Evolutionary conservation across 1,139 yeast species (phyloP), one percentile per base, ranked within the genome.

Genomic region (Maudiozyma humilis): DNA sequence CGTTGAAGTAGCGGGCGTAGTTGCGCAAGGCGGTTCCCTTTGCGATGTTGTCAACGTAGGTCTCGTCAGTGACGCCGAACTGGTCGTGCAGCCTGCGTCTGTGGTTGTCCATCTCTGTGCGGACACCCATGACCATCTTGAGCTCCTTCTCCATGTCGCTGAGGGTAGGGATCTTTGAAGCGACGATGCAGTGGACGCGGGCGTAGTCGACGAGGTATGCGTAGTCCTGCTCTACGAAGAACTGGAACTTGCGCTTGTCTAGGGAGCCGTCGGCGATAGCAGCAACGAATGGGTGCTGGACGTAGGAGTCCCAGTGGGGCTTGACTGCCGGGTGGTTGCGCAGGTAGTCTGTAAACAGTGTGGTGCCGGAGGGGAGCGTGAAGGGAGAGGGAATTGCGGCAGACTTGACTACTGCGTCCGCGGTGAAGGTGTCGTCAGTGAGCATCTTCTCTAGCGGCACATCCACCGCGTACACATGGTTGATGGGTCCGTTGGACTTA

Each of bases 211-310:
- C 64, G 46, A 86, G 67, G 55, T 84, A 85, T 36, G 76, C 71
- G 61, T 79, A 82, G 59, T 86, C 94, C 59, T 86, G 95, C 50
- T 73, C 73, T 49, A 84, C 66, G 53, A 71, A 86, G 54, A 75
- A 73, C 38, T 72, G 64, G 60, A 84, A 84, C 39, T 70, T 68
- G 8, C 67, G 64, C 35, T 69, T 63, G 1, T 75, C 72, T 31
- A 86, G 66, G 1, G 72, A 59, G 40, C 78, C 77, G 23, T 67
- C 58, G 1, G 84, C 83, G 27, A 83, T 57, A 38, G 66, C 62
- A 41, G 64, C 55, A 13, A 84, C 75, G 60, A 86, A 85, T 12
- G 73, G 75, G 58, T 86, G 95, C 43, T 75, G 60, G 14, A 72
- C 68, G 55, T 83, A 85, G 8, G 54, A 53, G 2, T 68, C 58